phyloP scores from a whole-genome alignment of 345 rosid genomes.

The Mercurialis annua region DNA sequence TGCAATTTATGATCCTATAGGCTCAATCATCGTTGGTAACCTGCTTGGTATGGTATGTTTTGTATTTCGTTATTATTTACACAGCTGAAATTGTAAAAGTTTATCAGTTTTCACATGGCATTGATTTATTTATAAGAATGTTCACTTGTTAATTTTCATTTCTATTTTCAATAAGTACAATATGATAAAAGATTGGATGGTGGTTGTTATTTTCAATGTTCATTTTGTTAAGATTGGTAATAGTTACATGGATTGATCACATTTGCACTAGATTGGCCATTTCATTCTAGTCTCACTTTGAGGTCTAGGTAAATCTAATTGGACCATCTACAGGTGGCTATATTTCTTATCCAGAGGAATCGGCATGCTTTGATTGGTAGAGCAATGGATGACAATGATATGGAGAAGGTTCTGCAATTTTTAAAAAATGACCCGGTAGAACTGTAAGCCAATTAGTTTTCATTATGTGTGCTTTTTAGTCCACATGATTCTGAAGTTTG shows the following conservation, averaged over 20 bases:
- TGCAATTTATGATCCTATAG: conserved; percentile 90
- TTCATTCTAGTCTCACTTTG: not conserved
- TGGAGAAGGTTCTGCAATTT: conserved; percentile 83
- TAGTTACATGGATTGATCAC: not conserved
- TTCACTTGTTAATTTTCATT: too few relatives aligned
- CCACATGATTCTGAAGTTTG: not conserved
- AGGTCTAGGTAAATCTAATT: not conserved
- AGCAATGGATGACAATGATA: conserved; percentile 95
- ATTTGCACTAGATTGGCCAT: not conserved
- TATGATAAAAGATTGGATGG: not conserved
- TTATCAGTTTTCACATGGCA: too few relatives aligned
- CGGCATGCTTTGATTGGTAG: conserved; percentile 97
- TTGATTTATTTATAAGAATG: too few relatives aligned
- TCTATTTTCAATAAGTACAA: not conserved
- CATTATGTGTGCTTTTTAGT: not conserved
- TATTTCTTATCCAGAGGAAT: conserved; percentile 96
- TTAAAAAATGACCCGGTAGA: conserved; percentile 83
- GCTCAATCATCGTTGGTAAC: conserved; percentile 88
- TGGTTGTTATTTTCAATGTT: not conserved
- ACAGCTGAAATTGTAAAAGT: not conserved
- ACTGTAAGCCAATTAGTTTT: conserved; percentile 11
- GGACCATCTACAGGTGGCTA: conserved; percentile 60
- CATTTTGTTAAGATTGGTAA: not conserved
- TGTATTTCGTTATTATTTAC: conserved; percentile 1
- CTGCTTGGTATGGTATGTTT: conserved; percentile 84